Evolutionary conservation across 2,329 filamentous ascomycete genomes (phyloP).

Genomic region (Orbilia brochopaga): DNA sequence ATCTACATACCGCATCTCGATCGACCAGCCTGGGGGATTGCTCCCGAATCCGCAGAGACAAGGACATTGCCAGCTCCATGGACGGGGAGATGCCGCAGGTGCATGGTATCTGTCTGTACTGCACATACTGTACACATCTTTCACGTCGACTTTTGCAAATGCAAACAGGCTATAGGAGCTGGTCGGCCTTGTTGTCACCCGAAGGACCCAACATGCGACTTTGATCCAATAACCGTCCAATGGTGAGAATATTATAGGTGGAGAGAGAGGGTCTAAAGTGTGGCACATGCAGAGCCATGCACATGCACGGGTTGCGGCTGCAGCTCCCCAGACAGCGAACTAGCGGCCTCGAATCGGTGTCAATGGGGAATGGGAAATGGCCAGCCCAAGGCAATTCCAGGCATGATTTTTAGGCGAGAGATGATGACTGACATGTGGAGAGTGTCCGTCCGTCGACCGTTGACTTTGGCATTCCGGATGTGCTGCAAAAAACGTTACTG

Average conservation of each 20-base stretch:
- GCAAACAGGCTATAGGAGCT: background rate
- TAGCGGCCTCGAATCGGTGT: slow-evolving; percentile 32
- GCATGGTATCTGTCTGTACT: background rate
- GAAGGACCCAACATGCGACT: background rate
- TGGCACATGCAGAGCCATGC: slow-evolving; percentile 14
- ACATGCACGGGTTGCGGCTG: slow-evolving; percentile 40
- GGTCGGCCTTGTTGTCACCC: too few relatives aligned
- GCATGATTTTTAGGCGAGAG: slow-evolving; percentile 38
- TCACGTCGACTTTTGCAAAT: background rate
- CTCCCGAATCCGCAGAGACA: slow-evolving; percentile 35
- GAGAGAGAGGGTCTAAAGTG: background rate
- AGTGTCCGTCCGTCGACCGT: background rate
- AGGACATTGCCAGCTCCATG: slow-evolving; percentile 1
- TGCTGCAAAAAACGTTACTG: background rate
- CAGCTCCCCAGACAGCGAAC: slow-evolving; percentile 21
- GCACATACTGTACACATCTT: too few relatives aligned
- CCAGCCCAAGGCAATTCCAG: slow-evolving; percentile 28
- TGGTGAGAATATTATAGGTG: background rate
- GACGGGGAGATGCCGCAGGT: slow-evolving; percentile 5
- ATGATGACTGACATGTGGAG: slow-evolving; percentile 16
- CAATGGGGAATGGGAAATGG: background rate
- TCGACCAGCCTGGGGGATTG: slow-evolving; percentile 37
- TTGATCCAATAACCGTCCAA: background rate
- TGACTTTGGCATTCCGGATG: background rate
- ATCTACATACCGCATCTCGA: slow-evolving; percentile 36